phyloP scores from a whole-genome alignment of 305 asterid species.

The Fraxinus paxiana region DNA sequence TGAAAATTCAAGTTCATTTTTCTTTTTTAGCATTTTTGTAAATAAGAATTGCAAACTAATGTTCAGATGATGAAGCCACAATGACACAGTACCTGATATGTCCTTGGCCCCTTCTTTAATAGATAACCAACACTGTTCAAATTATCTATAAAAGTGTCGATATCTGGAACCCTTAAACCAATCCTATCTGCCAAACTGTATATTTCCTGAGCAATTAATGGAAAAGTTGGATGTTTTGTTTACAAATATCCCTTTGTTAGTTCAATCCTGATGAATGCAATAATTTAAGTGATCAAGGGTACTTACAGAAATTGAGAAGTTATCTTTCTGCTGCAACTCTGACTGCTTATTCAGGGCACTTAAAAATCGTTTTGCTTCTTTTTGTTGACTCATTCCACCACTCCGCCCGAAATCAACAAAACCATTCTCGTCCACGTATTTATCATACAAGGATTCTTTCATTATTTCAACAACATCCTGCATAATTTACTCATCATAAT shows the following conservation, averaged over 20 bases:
- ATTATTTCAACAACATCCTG: conserved; percentile 96
- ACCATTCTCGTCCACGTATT: conserved; percentile 89
- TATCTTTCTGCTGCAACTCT: conserved; percentile 74
- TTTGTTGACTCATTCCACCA: conserved; percentile 98
- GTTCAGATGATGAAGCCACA: conserved; percentile 5
- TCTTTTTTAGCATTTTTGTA: background rate
- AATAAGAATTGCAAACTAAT: background rate
- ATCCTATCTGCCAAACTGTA: conserved; percentile 84
- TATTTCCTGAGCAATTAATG: conserved; percentile 57
- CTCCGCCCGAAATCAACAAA: conserved; percentile 88
- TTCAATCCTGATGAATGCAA: conserved; percentile 17
- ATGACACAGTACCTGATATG: conserved; percentile 61
- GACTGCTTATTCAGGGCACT: conserved; percentile 84
- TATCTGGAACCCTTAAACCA: conserved; percentile 73
- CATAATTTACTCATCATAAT: conserved; percentile 24
- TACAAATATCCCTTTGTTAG: background rate
- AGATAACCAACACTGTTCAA: conserved; percentile 83
- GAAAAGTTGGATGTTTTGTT: conserved; percentile 14
- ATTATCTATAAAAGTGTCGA: conserved; percentile 78
- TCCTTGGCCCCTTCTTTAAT: conserved; percentile 85
- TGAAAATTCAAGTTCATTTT: background rate
- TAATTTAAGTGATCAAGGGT: conserved; percentile 1
- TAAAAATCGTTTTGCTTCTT: conserved; percentile 86
- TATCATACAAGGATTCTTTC: conserved; percentile 95
- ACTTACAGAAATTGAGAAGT: conserved; percentile 82